phyloP scores from a whole-genome alignment of 805 yeast genomes.

The Tetrapisispora namnaoensis region DNA sequence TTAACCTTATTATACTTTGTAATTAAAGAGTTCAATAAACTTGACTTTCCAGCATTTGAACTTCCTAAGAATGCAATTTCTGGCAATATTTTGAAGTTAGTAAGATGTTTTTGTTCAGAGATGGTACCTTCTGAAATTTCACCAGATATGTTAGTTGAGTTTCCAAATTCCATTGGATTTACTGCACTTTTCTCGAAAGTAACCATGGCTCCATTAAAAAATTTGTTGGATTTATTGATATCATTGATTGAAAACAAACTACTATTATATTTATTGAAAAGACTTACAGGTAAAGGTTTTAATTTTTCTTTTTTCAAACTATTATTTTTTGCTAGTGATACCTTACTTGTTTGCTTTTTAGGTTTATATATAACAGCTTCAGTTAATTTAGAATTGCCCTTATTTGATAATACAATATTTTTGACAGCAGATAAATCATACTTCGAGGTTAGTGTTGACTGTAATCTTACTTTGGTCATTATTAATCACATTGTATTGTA shows the following conservation, averaged over 20 bases:
- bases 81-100: slow-evolving; percentile 32
- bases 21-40: slow-evolving; percentile 55
- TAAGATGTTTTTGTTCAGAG: neutral
- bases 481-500: neutral
- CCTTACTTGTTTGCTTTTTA: neutral
- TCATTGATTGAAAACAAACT: slow-evolving; percentile 5
- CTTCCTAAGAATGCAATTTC: slow-evolving; percentile 72
- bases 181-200: slow-evolving; percentile 47
- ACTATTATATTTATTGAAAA: neutral
- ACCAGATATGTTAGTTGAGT: neutral
- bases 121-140: neutral
- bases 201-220: slow-evolving; percentile 39
- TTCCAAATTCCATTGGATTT: neutral
- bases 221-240: slow-evolving; percentile 26
- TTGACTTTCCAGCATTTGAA: slow-evolving; percentile 82
- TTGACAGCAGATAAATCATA: neutral
- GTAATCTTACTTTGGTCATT: neutral
- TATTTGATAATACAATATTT: neutral
- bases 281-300: neutral
- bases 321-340: neutral
- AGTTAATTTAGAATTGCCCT: neutral
- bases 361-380: neutral
- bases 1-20: slow-evolving; percentile 30
- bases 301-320: neutral
- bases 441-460: neutral